Percentiles rank a stretch among this genome's conserved stretches.
Conservation (phyloP, 345 rosid species). For the Eucalyptus microcorys region DNA sequence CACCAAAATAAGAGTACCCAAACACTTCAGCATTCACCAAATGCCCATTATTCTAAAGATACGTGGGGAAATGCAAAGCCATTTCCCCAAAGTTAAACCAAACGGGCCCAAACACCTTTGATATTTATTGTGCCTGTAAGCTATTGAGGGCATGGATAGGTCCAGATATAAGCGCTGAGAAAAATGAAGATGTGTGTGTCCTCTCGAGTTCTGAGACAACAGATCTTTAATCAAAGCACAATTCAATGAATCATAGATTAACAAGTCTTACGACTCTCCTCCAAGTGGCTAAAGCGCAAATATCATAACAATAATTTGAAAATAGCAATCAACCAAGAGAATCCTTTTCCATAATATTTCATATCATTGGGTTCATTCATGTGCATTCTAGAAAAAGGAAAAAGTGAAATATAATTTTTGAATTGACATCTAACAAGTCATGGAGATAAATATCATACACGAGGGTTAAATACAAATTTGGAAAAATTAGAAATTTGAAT, state of each 20-base stretch:
- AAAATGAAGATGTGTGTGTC: too few relatives aligned
- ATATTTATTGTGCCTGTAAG: neutral
- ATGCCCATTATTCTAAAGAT: too few relatives aligned
- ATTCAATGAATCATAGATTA: neutral
- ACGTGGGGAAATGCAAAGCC: too few relatives aligned
- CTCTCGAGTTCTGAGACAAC: neutral
- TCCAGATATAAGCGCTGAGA: neutral
- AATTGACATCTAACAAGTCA: neutral
- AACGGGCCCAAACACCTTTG: neutral
- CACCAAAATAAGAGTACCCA: too few relatives aligned
- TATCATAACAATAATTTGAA: neutral
- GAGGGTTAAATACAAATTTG: neutral
- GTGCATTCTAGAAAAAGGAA: neutral
- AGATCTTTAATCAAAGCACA: neutral
- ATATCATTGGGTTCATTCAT: neutral
- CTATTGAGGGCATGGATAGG: neutral
- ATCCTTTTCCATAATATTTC: neutral
- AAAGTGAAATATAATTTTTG: too few relatives aligned
- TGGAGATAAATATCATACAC: neutral
- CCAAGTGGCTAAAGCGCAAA: neutral
- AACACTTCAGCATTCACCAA: too few relatives aligned
- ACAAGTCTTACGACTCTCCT: neutral
- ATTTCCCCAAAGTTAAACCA: too few relatives aligned
- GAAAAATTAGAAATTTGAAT: too few relatives aligned
- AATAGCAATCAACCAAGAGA: neutral